Conservation (phyloP, 2,329 filamentous ascomycete species). For the Arthroderma sp. region DNA sequence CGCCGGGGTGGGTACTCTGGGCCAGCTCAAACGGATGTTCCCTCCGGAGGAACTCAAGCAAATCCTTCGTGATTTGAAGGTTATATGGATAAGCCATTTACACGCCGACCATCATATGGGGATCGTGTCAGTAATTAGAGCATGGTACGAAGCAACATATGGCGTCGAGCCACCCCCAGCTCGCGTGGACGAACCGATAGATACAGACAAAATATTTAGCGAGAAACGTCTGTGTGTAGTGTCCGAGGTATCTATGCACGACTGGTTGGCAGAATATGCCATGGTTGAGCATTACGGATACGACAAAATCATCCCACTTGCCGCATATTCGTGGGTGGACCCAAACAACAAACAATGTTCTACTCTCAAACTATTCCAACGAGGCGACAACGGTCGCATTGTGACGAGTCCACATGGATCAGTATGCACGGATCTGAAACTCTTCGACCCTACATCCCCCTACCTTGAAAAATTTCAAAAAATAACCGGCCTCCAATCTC, state of each 20-base stretch:
- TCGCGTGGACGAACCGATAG: slow-evolving; percentile 27
- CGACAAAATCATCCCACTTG: slow-evolving; percentile 40
- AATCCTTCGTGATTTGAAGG: slow-evolving; percentile 64
- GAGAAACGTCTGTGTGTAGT: slow-evolving; percentile 48
- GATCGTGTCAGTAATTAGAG: slow-evolving; percentile 63
- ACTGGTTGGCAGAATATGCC: slow-evolving; percentile 68
- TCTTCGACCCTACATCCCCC: slow-evolving; percentile 15
- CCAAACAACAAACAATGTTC: slow-evolving; percentile 10
- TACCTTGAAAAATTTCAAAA: slow-evolving; percentile 31
- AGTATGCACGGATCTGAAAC: slow-evolving; percentile 14
- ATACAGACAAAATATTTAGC: slow-evolving; percentile 24
- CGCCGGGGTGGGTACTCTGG: slow-evolving; percentile 81
- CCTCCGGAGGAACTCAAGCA: slow-evolving; percentile 48
- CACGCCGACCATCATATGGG: slow-evolving; percentile 96
- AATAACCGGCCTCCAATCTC: slow-evolving; percentile 48
- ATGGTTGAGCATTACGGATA: slow-evolving; percentile 65
- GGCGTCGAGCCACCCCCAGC: slow-evolving; percentile 19
- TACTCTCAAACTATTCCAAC: slow-evolving; percentile 6
- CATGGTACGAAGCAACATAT: slow-evolving; percentile 56
- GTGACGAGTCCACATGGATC: slow-evolving; percentile 3
- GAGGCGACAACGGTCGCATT: slow-evolving; percentile 2
- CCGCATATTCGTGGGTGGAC: slow-evolving; percentile 23
- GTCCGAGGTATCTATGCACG: slow-evolving; percentile 56
- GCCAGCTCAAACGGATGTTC: slow-evolving; percentile 68
- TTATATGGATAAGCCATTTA: slow-evolving; percentile 86